A percentile compares a stretch with the other conserved stretches of the same genome.
Evolutionary conservation across 192 early-diverging fungal species (phyloP).

Genomic region (Allomyces macrogynus): DNA sequence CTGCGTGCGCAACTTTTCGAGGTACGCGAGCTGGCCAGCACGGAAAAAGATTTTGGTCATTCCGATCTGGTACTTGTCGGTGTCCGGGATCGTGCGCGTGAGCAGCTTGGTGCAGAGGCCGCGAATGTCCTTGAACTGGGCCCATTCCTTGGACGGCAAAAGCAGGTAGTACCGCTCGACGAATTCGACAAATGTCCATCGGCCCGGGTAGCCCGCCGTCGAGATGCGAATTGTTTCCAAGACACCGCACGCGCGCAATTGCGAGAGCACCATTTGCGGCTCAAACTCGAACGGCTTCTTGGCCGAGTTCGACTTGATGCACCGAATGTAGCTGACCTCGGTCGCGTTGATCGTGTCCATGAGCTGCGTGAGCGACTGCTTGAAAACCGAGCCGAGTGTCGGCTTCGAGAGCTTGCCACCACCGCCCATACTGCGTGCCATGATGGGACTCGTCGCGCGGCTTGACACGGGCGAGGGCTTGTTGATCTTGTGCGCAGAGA

Average conservation of each 20-base stretch:
- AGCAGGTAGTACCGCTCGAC: constrained; percentile 55
- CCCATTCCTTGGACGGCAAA: constrained; percentile 24
- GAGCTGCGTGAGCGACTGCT: constrained; percentile 69
- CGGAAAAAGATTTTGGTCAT: constrained; percentile 97
- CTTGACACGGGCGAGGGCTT: background rate
- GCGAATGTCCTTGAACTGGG: constrained; percentile 22
- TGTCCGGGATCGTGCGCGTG: constrained; percentile 42
- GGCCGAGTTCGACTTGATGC: constrained; percentile 94
- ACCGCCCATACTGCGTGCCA: background rate
- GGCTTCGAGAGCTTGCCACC: constrained; percentile 44
- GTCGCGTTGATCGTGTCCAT: constrained; percentile 91
- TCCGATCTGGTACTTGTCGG: constrained; percentile 84
- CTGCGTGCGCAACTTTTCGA: constrained; percentile 78
- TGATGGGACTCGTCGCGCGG: background rate
- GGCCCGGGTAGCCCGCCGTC: constrained; percentile 90
- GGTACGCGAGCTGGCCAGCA: constrained; percentile 62
- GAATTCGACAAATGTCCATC: constrained; percentile 75
- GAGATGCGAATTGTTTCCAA: constrained; percentile 97
- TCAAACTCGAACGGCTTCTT: constrained; percentile 86
- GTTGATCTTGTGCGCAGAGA: constrained; percentile 12
- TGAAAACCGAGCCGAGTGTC: constrained; percentile 94
- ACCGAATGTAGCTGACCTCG: constrained; percentile 91
- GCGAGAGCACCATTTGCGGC: constrained; percentile 77
- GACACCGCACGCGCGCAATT: constrained; percentile 95
- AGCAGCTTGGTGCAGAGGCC: constrained; percentile 41